These are phyloP conservation scores for Lantana camara DNA, from an alignment of 257 asterid species.

Conservation along the genomic window DNA sequence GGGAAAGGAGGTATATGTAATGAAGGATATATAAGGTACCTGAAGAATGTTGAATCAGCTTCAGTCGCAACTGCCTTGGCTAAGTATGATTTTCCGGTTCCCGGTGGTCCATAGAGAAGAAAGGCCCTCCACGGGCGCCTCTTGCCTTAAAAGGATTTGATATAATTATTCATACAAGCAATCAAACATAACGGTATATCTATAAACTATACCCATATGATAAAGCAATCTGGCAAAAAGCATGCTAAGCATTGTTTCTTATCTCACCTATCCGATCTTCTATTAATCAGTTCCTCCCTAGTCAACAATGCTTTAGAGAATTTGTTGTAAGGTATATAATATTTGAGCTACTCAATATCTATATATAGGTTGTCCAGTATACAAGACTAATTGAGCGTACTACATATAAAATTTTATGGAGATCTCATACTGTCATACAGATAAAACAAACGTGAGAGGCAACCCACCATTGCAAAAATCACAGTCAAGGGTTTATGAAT, in stretches of 20 bases:
- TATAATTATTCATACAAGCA: neutral
- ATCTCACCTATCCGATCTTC: constrained; percentile 7
- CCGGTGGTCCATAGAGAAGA: constrained; percentile 98
- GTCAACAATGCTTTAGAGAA: neutral
- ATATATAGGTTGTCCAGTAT: neutral
- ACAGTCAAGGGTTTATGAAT: neutral
- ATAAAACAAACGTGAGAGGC: neutral
- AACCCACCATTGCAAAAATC: neutral
- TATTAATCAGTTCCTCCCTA: neutral
- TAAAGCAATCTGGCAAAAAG: neutral
- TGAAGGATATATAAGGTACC: constrained; percentile 48
- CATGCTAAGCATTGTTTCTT: neutral
- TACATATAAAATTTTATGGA: neutral
- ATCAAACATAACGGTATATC: neutral
- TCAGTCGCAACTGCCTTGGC: constrained; percentile 99
- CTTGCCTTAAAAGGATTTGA: constrained; percentile 59
- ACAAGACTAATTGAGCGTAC: neutral
- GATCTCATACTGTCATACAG: neutral
- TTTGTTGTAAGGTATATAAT: neutral
- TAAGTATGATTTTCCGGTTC: constrained; percentile 95
- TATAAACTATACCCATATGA: neutral
- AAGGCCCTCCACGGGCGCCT: constrained; percentile 99
- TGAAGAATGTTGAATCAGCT: constrained; percentile 96
- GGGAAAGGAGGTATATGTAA: constrained; percentile 4
- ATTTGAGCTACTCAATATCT: neutral